A percentile compares a stretch with the other conserved stretches of the same genome.
These are phyloP conservation scores for Solanum clarkiae DNA, from an alignment of 257 asterid species.

Conservation along the genomic window DNA sequence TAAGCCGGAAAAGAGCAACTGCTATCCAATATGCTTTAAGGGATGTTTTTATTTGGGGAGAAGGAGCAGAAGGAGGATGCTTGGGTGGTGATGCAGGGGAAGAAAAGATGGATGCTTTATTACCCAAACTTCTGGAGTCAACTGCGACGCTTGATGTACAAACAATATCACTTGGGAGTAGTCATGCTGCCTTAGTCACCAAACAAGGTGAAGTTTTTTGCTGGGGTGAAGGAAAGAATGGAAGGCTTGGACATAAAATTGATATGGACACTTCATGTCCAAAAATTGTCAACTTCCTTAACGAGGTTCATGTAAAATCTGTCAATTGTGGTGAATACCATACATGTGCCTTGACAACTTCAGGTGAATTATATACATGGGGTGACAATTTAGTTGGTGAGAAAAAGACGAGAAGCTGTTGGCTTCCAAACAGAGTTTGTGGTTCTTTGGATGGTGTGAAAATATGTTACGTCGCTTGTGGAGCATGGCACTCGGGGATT, in stretches of 20 bases:
- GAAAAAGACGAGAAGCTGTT: constrained; percentile 11
- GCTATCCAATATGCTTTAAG: constrained; percentile 12
- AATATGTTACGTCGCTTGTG: constrained; percentile 29
- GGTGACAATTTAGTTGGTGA: constrained; percentile 15
- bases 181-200: constrained; percentile 30
- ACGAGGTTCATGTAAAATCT: constrained; percentile 12
- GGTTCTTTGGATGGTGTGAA: constrained; percentile 20
- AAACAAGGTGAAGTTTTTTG: constrained; percentile 39
- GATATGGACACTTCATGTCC: constrained; percentile 19
- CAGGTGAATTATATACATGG: constrained; percentile 35
- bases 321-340: constrained; percentile 28
- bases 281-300: constrained; percentile 20
- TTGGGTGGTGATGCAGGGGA: constrained; percentile 12
- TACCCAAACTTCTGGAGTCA: constrained; percentile 33
- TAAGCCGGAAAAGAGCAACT: not conserved
- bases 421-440: constrained; percentile 30
- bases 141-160: constrained; percentile 25
- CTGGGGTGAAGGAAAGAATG: constrained; percentile 39
- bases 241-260: constrained; percentile 32
- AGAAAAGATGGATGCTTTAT: constrained; percentile 22
- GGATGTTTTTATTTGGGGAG: constrained; percentile 41
- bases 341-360: constrained; percentile 24
- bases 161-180: constrained; percentile 20
- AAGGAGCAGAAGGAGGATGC: constrained; percentile 26
- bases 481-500: constrained; percentile 38